Conservation (phyloP, 2,329 filamentous ascomycete genomes). For the Trichoderma sp. region DNA sequence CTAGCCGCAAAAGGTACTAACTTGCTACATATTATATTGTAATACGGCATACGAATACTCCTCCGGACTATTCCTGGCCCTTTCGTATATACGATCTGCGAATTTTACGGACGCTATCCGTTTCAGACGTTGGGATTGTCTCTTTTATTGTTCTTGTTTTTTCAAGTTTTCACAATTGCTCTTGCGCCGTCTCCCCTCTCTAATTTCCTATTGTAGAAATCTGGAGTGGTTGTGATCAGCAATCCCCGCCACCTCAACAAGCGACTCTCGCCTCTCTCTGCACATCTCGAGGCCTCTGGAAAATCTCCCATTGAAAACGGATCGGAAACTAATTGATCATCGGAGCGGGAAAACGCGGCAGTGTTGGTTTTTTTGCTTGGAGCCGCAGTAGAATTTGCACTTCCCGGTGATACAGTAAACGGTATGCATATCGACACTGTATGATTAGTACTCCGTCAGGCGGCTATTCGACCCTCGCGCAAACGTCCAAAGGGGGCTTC, state of each 20-base stretch:
- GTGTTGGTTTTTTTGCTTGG: background rate
- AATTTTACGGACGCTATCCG: background rate
- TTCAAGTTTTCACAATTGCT: background rate
- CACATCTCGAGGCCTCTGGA: background rate
- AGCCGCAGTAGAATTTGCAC: background rate
- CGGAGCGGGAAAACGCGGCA: conserved; percentile 4
- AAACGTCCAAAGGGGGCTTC: background rate
- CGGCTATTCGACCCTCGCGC: conserved; percentile 1
- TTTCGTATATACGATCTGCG: background rate
- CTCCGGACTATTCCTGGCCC: background rate
- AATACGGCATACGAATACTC: background rate
- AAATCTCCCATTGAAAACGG: background rate
- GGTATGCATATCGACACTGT: background rate
- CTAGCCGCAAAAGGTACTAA: background rate
- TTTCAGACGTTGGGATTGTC: background rate
- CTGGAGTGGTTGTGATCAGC: background rate
- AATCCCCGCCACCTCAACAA: conserved; percentile 2
- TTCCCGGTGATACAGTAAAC: background rate
- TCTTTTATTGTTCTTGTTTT: background rate
- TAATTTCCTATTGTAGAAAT: background rate
- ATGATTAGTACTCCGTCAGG: background rate
- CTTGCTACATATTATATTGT: background rate
- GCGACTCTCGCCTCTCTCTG: background rate
- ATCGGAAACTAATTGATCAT: background rate
- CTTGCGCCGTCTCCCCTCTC: background rate